These are phyloP conservation scores for Botrytis porri DNA, from an alignment of 2,329 filamentous ascomycete species.

Conservation along the genomic window DNA sequence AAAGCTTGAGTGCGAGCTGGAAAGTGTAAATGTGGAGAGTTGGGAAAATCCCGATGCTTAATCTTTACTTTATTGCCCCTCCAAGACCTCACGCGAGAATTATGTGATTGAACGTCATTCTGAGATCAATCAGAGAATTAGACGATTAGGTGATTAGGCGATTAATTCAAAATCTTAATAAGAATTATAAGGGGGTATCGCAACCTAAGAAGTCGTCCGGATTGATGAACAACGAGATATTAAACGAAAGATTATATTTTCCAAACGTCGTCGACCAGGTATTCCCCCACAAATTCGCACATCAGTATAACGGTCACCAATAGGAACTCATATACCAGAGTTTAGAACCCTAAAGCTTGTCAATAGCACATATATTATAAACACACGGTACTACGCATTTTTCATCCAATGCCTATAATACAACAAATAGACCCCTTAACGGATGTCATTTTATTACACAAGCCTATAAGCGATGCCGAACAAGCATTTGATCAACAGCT, in stretches of 20 bases:
- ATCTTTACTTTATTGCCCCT: neutral
- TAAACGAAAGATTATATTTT: neutral
- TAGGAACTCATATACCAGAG: neutral
- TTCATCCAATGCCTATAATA: neutral
- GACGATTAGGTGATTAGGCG: neutral
- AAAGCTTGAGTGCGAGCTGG: neutral
- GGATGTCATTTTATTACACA: neutral
- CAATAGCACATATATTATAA: neutral
- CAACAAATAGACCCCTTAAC: neutral
- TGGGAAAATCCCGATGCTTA: neutral
- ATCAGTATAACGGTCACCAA: slow-evolving; percentile 3
- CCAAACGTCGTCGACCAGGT: neutral
- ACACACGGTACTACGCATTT: neutral
- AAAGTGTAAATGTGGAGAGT: neutral
- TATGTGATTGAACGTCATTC: neutral
- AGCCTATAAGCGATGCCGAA: neutral
- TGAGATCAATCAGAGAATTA: neutral
- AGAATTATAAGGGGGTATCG: neutral
- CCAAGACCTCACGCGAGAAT: neutral
- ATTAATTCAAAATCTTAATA: neutral
- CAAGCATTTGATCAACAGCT: neutral
- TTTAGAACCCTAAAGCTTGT: neutral
- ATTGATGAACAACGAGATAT: neutral
- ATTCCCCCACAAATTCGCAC: slow-evolving; percentile 11
- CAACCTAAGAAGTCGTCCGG: neutral